Base-by-base conservation (phyloP, 768 basidiomycete species). In the Lactarius sanguifluus region DNA sequence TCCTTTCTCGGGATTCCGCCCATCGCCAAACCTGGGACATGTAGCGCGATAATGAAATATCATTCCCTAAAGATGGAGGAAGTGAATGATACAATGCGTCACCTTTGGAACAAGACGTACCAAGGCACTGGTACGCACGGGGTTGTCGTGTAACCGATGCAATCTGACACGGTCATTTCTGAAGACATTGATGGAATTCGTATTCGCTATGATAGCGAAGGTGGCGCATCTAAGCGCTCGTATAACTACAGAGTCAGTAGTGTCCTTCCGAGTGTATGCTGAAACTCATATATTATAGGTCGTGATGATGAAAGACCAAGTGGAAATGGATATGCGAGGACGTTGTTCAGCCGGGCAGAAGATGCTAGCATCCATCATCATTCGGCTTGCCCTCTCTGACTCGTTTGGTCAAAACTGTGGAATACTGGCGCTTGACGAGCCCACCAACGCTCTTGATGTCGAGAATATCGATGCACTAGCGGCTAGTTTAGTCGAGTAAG, bases 271-370 rank as follows among this genome's bases (percentile, higher is more conserved):
- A 57, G 13, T 69, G 47, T 69, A 45, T 69, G 18, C 70, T 61
- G 32, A 43, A 36, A 64, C 62, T 55, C 65, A 59, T 25, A 23
- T 36, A 43, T 55, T 41, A 63, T 75, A 96, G 94, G 94, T 98
- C 65, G 96, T 98, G 70, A 98, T 99, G 96, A 93, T 91, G 61
- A 99, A 99, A 79, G 96, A 98, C 75, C 91, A 95, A 73, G 96
- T 98, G 8, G 96, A 98, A 77, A 95, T 99, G 92, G 97, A 98
- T 77, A 99, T 99, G 97, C 88, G 97, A 64, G 97, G 97, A 30
- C 87, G 97, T 69, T 99, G 97, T 78, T 95, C 92, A 18, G 97
- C 97, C 1, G 97, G 97, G 0, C 97, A 99, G 78, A 99, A 99
- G 79, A 98, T 98, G 85, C 80, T 99, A 65, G 97, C 96, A 12